Evolutionary conservation across 1,284 basidiomycete genomes (phyloP), one percentile per base, ranked within the genome.

Genomic region (Stygiomarasmius scandens): DNA sequence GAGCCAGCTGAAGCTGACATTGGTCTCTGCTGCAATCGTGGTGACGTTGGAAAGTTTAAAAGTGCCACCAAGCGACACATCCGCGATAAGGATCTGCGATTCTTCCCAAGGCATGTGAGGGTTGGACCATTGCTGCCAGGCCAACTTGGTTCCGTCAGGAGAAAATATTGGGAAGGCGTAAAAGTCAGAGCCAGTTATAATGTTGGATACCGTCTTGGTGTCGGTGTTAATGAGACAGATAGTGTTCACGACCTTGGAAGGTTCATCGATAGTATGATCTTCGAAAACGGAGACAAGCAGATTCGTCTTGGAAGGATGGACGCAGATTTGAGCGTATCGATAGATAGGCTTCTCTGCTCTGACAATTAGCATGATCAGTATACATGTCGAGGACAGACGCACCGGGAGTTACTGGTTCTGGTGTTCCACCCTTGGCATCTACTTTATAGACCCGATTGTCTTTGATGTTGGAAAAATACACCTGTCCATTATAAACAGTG

Each of bases 21-120:
- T 67, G 34, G 65, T 67, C 60, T 79, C 72, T 12, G 86, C 86
- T 0, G 83, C 81, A 16, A 90, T 70, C 29, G 71, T 73, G 5
- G 58, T 66, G 10, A 56, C 55, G 54, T 77, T 74, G 11, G 64
- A 65, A 41, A 82, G 61, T 25, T 80, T 67, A 11, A 48, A 6
- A 32, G 20, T n/a, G 24, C 8, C 4, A 41, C 19, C 38, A 75
- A 41, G n/a, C 81, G 66, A 14, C 36, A 73, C 62, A 24, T 79
- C 72, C 0, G 82, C 87, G 23, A 89, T 69, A 63, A 80, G 76
- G 38, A 93, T 73, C 64, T 87, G 75, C 0, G 83, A 79, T 19
- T 85, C 87, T 64, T 91, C 85, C 87, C 89, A 93, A 20, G 91
- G 90, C 92, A 93, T 93, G 65, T 90, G 84, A 0, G 92, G 92